Evolutionary conservation across 1,284 basidiomycete genomes (phyloP).

Genomic region (Sporisorium sorghi): DNA sequence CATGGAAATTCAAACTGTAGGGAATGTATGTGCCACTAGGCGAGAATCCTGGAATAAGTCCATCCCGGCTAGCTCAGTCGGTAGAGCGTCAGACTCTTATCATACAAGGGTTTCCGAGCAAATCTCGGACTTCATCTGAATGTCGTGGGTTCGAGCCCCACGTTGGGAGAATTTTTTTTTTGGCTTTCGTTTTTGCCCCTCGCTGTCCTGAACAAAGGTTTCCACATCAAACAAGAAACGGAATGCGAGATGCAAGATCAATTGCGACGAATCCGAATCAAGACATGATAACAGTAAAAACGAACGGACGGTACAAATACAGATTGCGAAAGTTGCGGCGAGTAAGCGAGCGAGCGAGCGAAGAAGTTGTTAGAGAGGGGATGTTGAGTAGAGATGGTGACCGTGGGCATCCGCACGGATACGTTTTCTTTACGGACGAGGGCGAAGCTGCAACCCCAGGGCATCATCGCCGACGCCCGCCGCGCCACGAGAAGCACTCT

Average conservation of each 20-base stretch:
- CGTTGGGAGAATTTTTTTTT: constrained; percentile 65
- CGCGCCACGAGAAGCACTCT: constrained; percentile 10
- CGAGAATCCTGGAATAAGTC: constrained; percentile 3
- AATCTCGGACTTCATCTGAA: constrained; percentile 55
- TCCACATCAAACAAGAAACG: not conserved
- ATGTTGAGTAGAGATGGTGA: not conserved
- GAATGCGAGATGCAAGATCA: not conserved
- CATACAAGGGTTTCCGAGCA: constrained; percentile 43
- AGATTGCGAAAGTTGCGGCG: constrained; percentile 16
- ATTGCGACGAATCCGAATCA: not conserved
- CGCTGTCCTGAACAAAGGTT: too few species aligned
- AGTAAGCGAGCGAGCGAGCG: not conserved
- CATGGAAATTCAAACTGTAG: not conserved
- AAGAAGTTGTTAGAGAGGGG: not conserved
- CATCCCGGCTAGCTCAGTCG: constrained; percentile 70
- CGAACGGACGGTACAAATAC: constrained; percentile 12
- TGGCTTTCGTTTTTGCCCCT: constrained; percentile 3
- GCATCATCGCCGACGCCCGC: constrained; percentile 12
- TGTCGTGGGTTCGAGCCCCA: constrained; percentile 69
- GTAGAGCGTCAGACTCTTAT: constrained; percentile 70
- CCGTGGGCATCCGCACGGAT: not conserved
- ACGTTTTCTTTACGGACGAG: constrained; percentile 14
- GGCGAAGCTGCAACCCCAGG: constrained; percentile 24
- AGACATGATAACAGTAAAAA: not conserved
- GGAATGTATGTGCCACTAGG: not conserved